phyloP scores from a whole-genome alignment of 148 eudicot genomes.

The Rhododendron griersonianum region DNA sequence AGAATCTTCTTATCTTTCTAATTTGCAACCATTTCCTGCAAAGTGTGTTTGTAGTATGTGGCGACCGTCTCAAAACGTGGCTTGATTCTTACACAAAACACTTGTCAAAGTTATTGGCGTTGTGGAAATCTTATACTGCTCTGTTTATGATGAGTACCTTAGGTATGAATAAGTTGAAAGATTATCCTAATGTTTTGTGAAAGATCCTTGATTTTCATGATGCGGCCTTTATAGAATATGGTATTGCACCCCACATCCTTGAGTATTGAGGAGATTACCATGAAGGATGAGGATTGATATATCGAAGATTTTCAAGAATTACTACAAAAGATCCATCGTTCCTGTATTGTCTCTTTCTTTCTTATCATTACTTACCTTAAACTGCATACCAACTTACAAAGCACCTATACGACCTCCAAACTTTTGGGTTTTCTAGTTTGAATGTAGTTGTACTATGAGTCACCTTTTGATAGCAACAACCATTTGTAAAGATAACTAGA shows the following conservation, averaged over 20 bases:
- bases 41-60: not conserved
- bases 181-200: not conserved
- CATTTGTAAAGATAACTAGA: not conserved
- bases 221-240: not conserved
- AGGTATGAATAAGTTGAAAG: not conserved
- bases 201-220: not conserved
- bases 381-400: not conserved
- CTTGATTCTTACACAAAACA: not conserved
- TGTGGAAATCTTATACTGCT: not conserved
- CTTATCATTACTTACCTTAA: not conserved
- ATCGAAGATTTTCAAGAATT: not conserved
- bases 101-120: not conserved
- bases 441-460: not conserved
- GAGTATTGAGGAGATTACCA: not conserved
- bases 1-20: not conserved
- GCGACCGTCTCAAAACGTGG: not conserved
- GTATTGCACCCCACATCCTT: not conserved
- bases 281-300: not conserved
- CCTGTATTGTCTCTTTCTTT: not conserved
- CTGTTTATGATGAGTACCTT: not conserved
- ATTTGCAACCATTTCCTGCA: not conserved
- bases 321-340: not conserved
- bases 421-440: not conserved
- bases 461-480: not conserved
- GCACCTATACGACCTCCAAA: not conserved